Percentiles rank a stretch among this genome's conserved stretches.
phyloP scores from a whole-genome alignment of 2,329 filamentous ascomycete genomes.

The Cercospora citrullina region DNA sequence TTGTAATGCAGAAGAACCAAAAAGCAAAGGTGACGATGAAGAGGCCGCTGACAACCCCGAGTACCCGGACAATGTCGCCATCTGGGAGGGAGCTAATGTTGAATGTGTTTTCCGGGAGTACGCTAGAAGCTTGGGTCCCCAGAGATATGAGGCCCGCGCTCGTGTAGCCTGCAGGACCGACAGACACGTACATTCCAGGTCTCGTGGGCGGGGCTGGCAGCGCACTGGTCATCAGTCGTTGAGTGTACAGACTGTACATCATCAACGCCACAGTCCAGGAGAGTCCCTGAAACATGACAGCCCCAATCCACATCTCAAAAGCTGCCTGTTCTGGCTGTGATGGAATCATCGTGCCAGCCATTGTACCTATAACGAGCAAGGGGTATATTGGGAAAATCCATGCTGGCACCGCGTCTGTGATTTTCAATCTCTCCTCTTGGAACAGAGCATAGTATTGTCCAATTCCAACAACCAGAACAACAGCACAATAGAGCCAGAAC shows the following conservation, averaged over 20 bases:
- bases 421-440: not conserved
- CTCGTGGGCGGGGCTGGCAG: constrained; percentile 46
- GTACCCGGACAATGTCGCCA: constrained; percentile 42
- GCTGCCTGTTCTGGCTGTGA: constrained; percentile 45
- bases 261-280: constrained; percentile 48
- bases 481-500: not conserved
- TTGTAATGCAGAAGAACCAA: constrained; percentile 53
- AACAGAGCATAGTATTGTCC: not conserved
- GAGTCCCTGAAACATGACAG: constrained; percentile 48
- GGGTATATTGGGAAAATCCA: not conserved
- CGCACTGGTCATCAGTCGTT: constrained; percentile 44
- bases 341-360: constrained; percentile 3
- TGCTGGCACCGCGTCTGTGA: not conserved
- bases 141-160: constrained; percentile 51
- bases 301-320: constrained; percentile 47
- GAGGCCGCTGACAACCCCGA: constrained; percentile 46
- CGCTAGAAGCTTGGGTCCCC: constrained; percentile 43
- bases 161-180: constrained; percentile 50
- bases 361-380: not conserved
- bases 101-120: constrained; percentile 40
- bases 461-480: not conserved
- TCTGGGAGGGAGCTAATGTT: constrained; percentile 36
- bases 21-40: constrained; percentile 53
- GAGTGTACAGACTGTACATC: constrained; percentile 49
- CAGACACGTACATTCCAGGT: constrained; percentile 56